phyloP scores from a whole-genome alignment of 768 basidiomycete species.

The Hygrocybe punicea region DNA sequence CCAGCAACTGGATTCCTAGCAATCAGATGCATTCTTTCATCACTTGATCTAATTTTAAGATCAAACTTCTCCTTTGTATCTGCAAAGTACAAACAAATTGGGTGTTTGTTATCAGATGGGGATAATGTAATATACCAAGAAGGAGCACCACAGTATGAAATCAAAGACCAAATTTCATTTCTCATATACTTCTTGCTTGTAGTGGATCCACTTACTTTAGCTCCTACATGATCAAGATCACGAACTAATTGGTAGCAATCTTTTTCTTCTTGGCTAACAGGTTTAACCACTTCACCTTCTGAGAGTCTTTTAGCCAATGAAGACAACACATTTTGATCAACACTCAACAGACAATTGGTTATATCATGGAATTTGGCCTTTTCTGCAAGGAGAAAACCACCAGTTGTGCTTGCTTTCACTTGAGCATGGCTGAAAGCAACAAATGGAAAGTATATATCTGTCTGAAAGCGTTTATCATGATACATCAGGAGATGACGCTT shows the following conservation, averaged over 20 bases:
- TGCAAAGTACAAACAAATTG: slow-evolving; percentile 32
- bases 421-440: slow-evolving; percentile 42
- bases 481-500: slow-evolving; percentile 31
- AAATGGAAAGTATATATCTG: slow-evolving; percentile 35
- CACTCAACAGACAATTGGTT: slow-evolving; percentile 14
- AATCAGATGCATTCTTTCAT: slow-evolving; percentile 22
- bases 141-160: slow-evolving; percentile 19
- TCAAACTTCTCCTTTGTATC: slow-evolving; percentile 15
- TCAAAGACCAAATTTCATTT: slow-evolving; percentile 16
- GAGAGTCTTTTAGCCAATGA: slow-evolving; percentile 19
- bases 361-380: slow-evolving; percentile 25
- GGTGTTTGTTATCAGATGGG: too few relatives aligned
- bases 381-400: slow-evolving; percentile 28
- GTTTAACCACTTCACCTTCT: slow-evolving; percentile 23
- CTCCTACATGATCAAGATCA: slow-evolving; percentile 35
- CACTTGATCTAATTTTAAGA: slow-evolving; percentile 3
- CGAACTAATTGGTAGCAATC: slow-evolving; percentile 32
- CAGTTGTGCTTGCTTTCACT: slow-evolving; percentile 26
- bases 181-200: slow-evolving; percentile 23
- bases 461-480: slow-evolving; percentile 40
- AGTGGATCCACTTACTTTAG: slow-evolving; percentile 26
- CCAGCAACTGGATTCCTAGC: slow-evolving; percentile 8
- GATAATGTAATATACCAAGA: slow-evolving; percentile 16
- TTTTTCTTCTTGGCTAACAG: slow-evolving; percentile 31
- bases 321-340: slow-evolving; percentile 22